phyloP scores from a whole-genome alignment of 1,139 yeast species.

The Debaryomycetaceae sp. region DNA sequence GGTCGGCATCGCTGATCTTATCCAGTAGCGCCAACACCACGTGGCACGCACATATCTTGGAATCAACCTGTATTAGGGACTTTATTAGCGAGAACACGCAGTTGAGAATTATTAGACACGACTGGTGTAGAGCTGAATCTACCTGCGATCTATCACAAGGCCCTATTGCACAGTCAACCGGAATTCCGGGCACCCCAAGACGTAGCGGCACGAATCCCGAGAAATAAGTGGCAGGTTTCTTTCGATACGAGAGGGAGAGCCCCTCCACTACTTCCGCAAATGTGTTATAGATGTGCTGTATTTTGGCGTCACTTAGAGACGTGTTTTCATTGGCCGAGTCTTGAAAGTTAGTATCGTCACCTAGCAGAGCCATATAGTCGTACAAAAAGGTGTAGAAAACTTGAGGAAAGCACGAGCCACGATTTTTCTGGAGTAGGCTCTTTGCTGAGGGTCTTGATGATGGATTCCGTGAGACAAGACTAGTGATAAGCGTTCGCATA shows the following conservation, averaged over 20 bases:
- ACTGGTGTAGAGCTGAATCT: constrained; percentile 23
- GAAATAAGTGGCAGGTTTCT: constrained; percentile 1
- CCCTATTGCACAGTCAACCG: constrained; percentile 29
- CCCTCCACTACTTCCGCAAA: constrained; percentile 41
- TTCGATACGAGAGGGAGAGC: constrained; percentile 25
- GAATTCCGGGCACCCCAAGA: constrained; percentile 41
- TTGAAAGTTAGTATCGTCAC: constrained; percentile 13
- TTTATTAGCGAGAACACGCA: constrained; percentile 56
- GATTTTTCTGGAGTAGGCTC: constrained; percentile 40
- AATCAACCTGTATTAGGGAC: constrained; percentile 50
- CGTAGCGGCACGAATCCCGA: constrained; percentile 22
- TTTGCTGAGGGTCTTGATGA: constrained; percentile 43
- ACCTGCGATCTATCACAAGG: constrained; percentile 14
- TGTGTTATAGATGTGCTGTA: constrained; percentile 46
- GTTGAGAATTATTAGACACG: constrained; percentile 55
- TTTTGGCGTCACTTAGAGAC: constrained; percentile 44
- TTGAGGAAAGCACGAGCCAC: constrained; percentile 51
- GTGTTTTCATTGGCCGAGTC: constrained; percentile 11
- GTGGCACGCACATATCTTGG: constrained; percentile 65
- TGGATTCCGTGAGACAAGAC: constrained; percentile 61
- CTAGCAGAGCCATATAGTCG: constrained; percentile 43
- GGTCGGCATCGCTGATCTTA: constrained; percentile 68
- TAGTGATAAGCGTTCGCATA: constrained; percentile 43
- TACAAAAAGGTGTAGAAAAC: constrained; percentile 63
- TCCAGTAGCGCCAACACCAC: constrained; percentile 69